Evolutionary conservation across 257 asterid species (phyloP), one percentile per base, ranked within the genome.

Genomic region (Forsythia suspensa): DNA sequence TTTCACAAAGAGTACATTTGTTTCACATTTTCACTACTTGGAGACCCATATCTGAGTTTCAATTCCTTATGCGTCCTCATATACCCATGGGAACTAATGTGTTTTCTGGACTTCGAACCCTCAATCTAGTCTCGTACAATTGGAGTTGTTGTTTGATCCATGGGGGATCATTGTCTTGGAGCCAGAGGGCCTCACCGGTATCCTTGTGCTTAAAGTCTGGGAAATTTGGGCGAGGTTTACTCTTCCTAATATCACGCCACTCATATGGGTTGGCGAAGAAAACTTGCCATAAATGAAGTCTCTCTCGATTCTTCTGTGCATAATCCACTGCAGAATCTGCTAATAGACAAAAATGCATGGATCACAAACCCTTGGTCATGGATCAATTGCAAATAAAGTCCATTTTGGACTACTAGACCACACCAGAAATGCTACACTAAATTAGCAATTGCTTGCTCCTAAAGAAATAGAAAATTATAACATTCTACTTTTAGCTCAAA

Each of bases 131-230:
- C 88, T 95, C 96, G 11, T 73, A 84, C 81, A 87, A 29, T 72
- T 82, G 77, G 70, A 95, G 95, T 72, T 95, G 97, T 75, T 85
- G 71, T 76, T 57, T 85, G 81, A 95, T 79, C 99, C 98, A 93
- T 37, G 97, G 95, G 44, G 99, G 99, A 86, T 95, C 98, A 21
- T 8, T 63, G 37, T 20, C 77, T 0, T 0, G 3, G 46, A 93
- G 88, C 97, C 97, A 93, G 57, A 93, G 97, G n/a, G 70, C 87
- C 88, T 95, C 99, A 76, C 87, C 89, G 1, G 97, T 89, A 83
- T 85, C 89, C 83, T 84, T 90, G 87, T 95, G 91, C 85, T 80
- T 90, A 77, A 95, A 93, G 83, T 95, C 97, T 1, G 99, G 98
- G 5, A 2, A 4, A 3, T 69, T 79, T 15, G 89, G 88, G 67